phyloP scores from a whole-genome alignment of 371 early-diverging fungal species.

The Circinella minor region DNA sequence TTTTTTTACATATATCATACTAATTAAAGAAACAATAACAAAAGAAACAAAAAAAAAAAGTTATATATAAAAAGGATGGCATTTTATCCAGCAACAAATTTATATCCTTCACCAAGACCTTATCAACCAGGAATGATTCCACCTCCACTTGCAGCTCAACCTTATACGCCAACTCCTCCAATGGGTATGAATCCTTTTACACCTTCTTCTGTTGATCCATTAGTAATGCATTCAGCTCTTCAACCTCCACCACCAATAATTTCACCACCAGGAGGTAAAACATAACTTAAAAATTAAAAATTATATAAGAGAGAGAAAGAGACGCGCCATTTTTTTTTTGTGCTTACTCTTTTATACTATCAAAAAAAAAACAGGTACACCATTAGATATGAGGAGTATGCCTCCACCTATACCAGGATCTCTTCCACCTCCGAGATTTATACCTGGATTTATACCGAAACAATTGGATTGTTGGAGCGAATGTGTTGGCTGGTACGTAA shows the following conservation, averaged over 20 bases:
- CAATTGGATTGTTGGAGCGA: conserved; percentile 8
- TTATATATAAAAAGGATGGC: not conserved
- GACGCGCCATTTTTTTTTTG: not conserved
- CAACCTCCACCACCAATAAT: conserved; percentile 8
- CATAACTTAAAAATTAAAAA: too few relatives aligned
- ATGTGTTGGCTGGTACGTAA: conserved; percentile 7
- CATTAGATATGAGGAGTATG: not conserved
- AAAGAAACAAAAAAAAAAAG: not conserved
- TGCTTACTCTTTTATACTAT: not conserved
- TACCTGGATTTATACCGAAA: not conserved
- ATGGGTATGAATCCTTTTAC: conserved; percentile 13
- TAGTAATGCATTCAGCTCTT: not conserved
- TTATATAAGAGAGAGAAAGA: not conserved
- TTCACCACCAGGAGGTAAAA: conserved; percentile 4
- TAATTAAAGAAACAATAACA: too few relatives aligned
- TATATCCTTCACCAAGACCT: conserved; percentile 6
- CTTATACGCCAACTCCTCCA: conserved; percentile 11
- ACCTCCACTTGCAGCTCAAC: conserved; percentile 3
- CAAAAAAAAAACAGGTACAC: not conserved
- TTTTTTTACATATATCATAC: too few relatives aligned
- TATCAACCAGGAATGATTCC: conserved; percentile 9
- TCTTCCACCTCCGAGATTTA: conserved; percentile 2
- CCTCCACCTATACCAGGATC: not conserved
- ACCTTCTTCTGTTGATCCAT: conserved; percentile 10
- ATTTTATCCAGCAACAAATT: not conserved